Conservation (phyloP, 306 rosid species). For the Styphnolobium japonicum region DNA sequence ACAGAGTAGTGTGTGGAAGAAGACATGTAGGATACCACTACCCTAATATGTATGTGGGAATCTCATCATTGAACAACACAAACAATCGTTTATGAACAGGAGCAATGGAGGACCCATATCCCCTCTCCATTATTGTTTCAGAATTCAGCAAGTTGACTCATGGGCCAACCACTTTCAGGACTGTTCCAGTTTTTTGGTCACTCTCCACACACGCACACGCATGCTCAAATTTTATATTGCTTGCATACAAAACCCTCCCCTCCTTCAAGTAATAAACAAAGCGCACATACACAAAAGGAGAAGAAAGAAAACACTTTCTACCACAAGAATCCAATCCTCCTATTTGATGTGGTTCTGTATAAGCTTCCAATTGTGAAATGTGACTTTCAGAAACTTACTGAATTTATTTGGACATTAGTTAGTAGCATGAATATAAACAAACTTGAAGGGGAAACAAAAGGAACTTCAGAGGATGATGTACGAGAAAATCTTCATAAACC, state of each 20-base stretch:
- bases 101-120: conserved; percentile 27
- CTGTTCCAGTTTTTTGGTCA: background rate
- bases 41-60: conserved; percentile 35
- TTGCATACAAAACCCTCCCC: conserved; percentile 13
- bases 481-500: background rate
- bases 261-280: conserved; percentile 3
- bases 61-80: conserved; percentile 48
- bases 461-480: conserved; percentile 5
- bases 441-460: background rate
- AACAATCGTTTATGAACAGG: conserved; percentile 20
- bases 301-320: background rate
- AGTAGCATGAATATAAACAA: background rate
- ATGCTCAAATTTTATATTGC: background rate
- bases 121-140: conserved; percentile 44
- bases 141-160: conserved; percentile 35
- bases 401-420: background rate
- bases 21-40: conserved; percentile 37
- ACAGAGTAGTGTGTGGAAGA: conserved; percentile 10
- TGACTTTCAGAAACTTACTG: background rate
- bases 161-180: conserved; percentile 29
- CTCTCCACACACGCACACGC: background rate
- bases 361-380: background rate
- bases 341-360: background rate
- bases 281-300: background rate
- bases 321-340: conserved; percentile 1